These are phyloP conservation scores for Sutorius australiensis DNA, from an alignment of 768 basidiomycete genomes.

Conservation along the genomic window DNA sequence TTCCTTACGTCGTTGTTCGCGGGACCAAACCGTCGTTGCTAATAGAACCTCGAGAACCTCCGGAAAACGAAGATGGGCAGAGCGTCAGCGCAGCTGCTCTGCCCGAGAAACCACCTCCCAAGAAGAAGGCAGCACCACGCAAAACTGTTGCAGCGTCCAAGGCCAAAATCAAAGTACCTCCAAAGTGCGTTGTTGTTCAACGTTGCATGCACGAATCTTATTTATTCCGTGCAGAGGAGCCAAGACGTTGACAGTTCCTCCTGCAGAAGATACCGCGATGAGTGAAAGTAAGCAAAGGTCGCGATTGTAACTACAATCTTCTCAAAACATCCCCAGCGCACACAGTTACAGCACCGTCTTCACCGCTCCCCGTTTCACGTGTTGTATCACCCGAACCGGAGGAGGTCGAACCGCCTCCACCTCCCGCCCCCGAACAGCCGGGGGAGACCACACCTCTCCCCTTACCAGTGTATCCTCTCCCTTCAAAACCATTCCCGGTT, in stretches of 20 bases:
- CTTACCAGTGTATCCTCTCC: conserved; percentile 70
- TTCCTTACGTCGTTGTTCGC: conserved; percentile 17
- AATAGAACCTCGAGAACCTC: conserved; percentile 30
- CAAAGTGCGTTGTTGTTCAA: conserved; percentile 25
- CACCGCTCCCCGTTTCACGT: conserved; percentile 45
- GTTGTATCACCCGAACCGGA: conserved; percentile 52
- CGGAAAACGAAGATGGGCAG: conserved; percentile 22
- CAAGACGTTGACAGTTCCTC: conserved; percentile 30
- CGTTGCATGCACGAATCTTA: neutral
- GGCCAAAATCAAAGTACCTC: conserved; percentile 30
- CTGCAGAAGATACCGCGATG: conserved; percentile 47
- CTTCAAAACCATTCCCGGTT: conserved; percentile 80
- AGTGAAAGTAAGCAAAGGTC: conserved; percentile 56
- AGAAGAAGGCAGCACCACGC: conserved; percentile 46
- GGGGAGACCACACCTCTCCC: conserved; percentile 49
- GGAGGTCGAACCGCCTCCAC: conserved; percentile 25
- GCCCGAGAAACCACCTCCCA: conserved; percentile 38
- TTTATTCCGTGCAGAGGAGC: conserved; percentile 27
- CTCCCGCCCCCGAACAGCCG: conserved; percentile 30
- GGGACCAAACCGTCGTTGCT: conserved; percentile 9
- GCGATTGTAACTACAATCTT: neutral
- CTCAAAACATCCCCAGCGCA: conserved; percentile 39
- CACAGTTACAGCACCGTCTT: conserved; percentile 70
- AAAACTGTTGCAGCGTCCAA: conserved; percentile 39
- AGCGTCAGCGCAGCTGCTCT: conserved; percentile 9